A percentile compares a stretch with the other conserved stretches of the same genome.
Conservation (phyloP, 768 basidiomycete species). For the Boletus reticuloceps region DNA sequence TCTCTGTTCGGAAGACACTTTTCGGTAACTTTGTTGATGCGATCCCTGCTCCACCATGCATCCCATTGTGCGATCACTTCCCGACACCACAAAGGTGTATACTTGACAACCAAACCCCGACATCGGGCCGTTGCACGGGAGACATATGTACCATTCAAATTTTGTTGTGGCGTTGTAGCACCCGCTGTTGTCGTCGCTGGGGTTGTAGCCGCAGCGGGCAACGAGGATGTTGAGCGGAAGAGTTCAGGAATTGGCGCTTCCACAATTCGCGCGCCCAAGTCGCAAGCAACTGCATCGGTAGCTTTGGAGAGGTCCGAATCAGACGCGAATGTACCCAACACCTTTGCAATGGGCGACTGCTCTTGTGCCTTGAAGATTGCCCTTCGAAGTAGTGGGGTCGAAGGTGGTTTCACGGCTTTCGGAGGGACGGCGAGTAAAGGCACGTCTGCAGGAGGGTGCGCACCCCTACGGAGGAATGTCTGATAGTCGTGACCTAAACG, state of each 20-base stretch:
- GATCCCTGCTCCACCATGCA: slow-evolving; percentile 58
- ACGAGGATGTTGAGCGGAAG: slow-evolving; percentile 40
- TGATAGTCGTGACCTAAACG: slow-evolving; percentile 70
- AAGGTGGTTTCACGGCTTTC: slow-evolving; percentile 29
- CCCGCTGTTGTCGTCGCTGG: neutral
- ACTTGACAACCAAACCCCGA: slow-evolving; percentile 8
- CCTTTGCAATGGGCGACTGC: slow-evolving; percentile 50
- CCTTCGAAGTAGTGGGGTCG: slow-evolving; percentile 38
- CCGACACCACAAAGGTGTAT: slow-evolving; percentile 33
- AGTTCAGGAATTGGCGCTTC: slow-evolving; percentile 45
- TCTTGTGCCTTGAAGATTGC: slow-evolving; percentile 39
- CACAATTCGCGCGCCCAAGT: slow-evolving; percentile 16
- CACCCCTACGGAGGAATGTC: slow-evolving; percentile 57
- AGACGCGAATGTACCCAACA: slow-evolving; percentile 57
- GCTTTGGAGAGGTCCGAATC: slow-evolving; percentile 56
- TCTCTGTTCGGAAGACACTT: slow-evolving; percentile 57
- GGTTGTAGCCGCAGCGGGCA: slow-evolving; percentile 14
- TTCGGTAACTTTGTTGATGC: slow-evolving; percentile 52
- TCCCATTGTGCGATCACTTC: slow-evolving; percentile 24
- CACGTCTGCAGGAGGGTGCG: slow-evolving; percentile 21
- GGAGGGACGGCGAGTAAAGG: slow-evolving; percentile 26
- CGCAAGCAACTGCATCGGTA: slow-evolving; percentile 45
- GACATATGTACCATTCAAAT: neutral
- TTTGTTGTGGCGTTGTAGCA: neutral
- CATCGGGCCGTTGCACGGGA: slow-evolving; percentile 5